These are phyloP conservation scores for Nicotiana sylvestris DNA, from an alignment of 257 asterid species.

Conservation along the genomic window DNA sequence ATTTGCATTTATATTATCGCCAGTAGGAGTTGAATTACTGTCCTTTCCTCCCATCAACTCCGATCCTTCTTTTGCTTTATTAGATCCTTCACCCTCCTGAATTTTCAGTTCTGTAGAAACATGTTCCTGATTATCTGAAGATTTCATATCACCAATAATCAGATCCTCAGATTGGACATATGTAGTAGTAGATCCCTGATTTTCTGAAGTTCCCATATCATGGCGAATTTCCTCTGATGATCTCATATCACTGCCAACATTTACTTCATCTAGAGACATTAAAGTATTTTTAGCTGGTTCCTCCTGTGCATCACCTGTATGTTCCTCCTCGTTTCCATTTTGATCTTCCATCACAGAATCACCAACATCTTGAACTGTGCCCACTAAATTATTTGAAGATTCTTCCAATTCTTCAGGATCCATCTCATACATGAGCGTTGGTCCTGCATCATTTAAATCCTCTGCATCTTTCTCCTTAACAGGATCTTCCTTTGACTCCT, in stretches of 20 bases:
- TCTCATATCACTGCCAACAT: not conserved
- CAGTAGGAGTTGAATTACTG: not conserved
- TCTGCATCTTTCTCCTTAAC: slow-evolving; percentile 5
- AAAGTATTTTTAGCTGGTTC: slow-evolving; percentile 8
- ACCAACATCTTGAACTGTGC: slow-evolving; percentile 12
- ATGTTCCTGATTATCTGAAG: slow-evolving; percentile 7
- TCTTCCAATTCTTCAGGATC: slow-evolving; percentile 15
- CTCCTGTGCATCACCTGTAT: slow-evolving; percentile 17
- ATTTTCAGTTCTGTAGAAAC: slow-evolving; percentile 16
- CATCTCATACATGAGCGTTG: slow-evolving; percentile 14
- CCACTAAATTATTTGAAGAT: slow-evolving; percentile 6
- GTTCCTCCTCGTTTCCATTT: slow-evolving; percentile 17
- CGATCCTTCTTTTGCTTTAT: slow-evolving; percentile 17
- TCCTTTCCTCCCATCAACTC: slow-evolving; percentile 21
- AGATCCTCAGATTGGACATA: slow-evolving; percentile 23
- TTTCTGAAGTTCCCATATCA: slow-evolving; percentile 7
- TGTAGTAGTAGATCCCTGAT: slow-evolving; percentile 17
- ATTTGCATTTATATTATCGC: slow-evolving; percentile 20
- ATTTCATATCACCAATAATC: slow-evolving; percentile 16
- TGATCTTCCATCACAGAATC: slow-evolving; percentile 19
- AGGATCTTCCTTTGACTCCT: not conserved
- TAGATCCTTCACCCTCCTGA: slow-evolving; percentile 25
- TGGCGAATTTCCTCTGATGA: not conserved
- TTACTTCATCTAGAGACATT: not conserved
- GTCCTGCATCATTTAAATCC: slow-evolving; percentile 12